phyloP scores from a whole-genome alignment of 2,329 filamentous ascomycete genomes.

The Ophiostoma montium region DNA sequence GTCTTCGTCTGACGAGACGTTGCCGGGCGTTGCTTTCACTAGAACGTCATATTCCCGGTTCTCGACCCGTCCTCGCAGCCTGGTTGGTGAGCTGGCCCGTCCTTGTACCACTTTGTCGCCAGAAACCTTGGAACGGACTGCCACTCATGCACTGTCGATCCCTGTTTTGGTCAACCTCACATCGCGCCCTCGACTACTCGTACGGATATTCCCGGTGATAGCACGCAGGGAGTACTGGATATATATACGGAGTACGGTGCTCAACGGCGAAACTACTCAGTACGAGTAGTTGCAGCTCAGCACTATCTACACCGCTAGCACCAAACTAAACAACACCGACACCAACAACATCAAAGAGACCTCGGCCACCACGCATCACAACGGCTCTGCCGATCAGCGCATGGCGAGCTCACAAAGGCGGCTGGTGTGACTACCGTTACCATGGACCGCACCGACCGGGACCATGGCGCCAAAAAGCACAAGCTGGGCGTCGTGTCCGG shows the following conservation, averaged over 20 bases:
- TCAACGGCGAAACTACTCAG: too few species aligned
- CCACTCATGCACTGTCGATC: slow-evolving; percentile 9
- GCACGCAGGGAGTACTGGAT: too few species aligned
- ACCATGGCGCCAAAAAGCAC: slow-evolving; percentile 23
- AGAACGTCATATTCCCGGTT: neutral
- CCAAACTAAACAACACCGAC: too few species aligned
- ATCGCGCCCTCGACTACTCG: too few species aligned
- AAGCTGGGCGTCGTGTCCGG: slow-evolving; percentile 68
- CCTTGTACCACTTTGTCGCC: neutral
- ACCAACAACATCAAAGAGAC: too few species aligned
- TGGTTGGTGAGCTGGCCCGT: neutral
- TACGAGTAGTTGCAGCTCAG: too few species aligned
- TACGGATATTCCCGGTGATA: too few species aligned
- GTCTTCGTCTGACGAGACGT: neutral
- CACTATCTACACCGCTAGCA: too few species aligned
- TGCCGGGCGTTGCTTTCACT: neutral
- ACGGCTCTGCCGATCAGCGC: neutral
- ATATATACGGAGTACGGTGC: too few species aligned
- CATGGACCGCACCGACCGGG: slow-evolving; percentile 20
- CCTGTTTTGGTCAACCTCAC: neutral
- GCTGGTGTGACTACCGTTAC: slow-evolving; percentile 4
- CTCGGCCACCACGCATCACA: too few species aligned
- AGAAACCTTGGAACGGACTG: slow-evolving; percentile 6
- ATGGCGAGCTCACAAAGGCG: neutral
- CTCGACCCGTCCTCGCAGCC: neutral